Evolutionary conservation across 768 basidiomycete genomes (phyloP).

Genomic region (Rhizopogon vinicolor): DNA sequence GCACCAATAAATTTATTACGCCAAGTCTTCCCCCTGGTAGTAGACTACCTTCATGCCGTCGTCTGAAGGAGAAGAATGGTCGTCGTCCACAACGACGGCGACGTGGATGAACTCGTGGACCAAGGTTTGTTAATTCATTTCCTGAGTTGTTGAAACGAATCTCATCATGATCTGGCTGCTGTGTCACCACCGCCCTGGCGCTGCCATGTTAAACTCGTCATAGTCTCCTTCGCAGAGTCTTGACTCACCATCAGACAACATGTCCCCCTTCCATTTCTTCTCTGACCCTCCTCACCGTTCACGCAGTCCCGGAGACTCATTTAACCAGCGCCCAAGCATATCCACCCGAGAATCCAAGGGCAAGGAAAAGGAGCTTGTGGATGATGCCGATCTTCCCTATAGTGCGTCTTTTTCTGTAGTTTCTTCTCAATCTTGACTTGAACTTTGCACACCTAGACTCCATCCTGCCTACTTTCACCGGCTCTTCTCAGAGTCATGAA

Average conservation of each 20-base stretch:
- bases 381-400: not conserved
- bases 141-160: not conserved
- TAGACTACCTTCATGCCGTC: too few relatives aligned
- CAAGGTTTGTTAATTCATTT: not conserved
- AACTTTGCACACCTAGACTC: slow-evolving; percentile 14
- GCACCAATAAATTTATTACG: too few relatives aligned
- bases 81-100: not conserved
- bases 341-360: not conserved
- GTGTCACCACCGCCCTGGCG: not conserved
- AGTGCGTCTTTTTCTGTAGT: not conserved
- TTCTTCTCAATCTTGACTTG: not conserved
- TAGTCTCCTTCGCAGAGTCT: not conserved
- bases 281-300: not conserved
- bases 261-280: slow-evolving; percentile 1
- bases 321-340: not conserved
- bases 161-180: not conserved
- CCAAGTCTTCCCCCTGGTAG: too few relatives aligned
- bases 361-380: not conserved
- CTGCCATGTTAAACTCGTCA: not conserved
- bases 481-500: slow-evolving; percentile 3
- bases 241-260: not conserved
- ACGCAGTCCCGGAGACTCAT: not conserved
- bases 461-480: slow-evolving; percentile 9
- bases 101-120: not conserved
- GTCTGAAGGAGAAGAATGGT: not conserved